Evolutionary conservation across 352 stramenopile genomes (phyloP).

Genomic region (Halophytophthora batemanensis): DNA sequence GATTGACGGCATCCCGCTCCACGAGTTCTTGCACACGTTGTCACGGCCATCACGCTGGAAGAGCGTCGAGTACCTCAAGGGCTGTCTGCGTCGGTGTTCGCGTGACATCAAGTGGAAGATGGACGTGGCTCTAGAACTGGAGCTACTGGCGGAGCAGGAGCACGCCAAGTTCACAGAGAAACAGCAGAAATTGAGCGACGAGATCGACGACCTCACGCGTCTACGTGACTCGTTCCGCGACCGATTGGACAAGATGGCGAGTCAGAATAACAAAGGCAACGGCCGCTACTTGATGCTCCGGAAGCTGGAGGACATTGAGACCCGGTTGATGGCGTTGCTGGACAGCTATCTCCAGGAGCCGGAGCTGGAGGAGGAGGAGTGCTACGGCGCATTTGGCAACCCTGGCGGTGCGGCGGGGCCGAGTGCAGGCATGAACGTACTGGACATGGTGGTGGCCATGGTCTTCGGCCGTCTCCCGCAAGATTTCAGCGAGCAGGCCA

Average conservation of each 20-base stretch:
- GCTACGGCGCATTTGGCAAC: slow-evolving; percentile 39
- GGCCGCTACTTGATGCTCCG: slow-evolving; percentile 56
- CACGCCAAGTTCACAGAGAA: slow-evolving; percentile 38
- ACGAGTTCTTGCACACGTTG: slow-evolving; percentile 61
- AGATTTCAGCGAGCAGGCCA: slow-evolving; percentile 48
- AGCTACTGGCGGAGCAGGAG: slow-evolving; percentile 68
- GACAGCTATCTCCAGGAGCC: slow-evolving; percentile 60
- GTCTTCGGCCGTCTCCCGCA: slow-evolving; percentile 76
- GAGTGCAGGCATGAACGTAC: slow-evolving; percentile 61
- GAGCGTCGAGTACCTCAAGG: slow-evolving; percentile 81
- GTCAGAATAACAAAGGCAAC: slow-evolving; percentile 18
- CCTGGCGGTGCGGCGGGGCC: slow-evolving; percentile 17
- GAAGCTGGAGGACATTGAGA: slow-evolving; percentile 83
- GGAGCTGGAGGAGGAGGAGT: slow-evolving; percentile 47
- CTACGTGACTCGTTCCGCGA: slow-evolving; percentile 69
- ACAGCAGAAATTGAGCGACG: slow-evolving; percentile 53
- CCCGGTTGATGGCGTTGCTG: slow-evolving; percentile 50
- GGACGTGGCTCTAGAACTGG: slow-evolving; percentile 62
- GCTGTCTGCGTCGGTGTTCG: slow-evolving; percentile 68
- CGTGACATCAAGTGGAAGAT: slow-evolving; percentile 81
- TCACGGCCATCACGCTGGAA: slow-evolving; percentile 64
- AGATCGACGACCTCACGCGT: slow-evolving; percentile 74
- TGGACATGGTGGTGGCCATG: slow-evolving; percentile 88
- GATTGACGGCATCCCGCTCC: slow-evolving; percentile 55
- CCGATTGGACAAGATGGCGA: slow-evolving; percentile 40